phyloP scores from a whole-genome alignment of 306 rosid genomes.

The Malus fusca region DNA sequence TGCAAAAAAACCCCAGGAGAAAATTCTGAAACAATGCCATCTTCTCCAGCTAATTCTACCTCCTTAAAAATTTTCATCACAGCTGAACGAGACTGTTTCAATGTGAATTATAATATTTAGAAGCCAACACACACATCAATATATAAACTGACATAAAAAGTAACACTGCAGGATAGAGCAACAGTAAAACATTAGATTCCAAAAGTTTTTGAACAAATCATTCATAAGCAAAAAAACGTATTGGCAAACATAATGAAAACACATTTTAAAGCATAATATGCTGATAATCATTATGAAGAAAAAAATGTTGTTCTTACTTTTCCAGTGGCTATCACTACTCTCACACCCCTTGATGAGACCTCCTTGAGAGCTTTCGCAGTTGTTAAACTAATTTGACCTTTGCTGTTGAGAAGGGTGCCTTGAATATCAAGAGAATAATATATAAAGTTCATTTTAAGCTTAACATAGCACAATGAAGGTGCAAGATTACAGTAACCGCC shows the following conservation, averaged over 20 bases:
- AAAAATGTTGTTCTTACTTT: constrained; percentile 50
- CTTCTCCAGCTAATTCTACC: constrained; percentile 77
- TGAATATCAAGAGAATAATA: constrained; percentile 5
- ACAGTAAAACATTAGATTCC: not conserved
- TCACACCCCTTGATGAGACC: constrained; percentile 76
- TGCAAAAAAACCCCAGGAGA: constrained; percentile 91
- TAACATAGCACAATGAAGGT: constrained; percentile 4
- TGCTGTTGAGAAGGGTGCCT: constrained; percentile 91
- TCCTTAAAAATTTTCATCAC: constrained; percentile 55
- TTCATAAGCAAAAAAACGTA: not conserved
- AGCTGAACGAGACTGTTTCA: constrained; percentile 81
- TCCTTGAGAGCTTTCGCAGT: constrained; percentile 72
- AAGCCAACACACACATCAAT: not conserved
- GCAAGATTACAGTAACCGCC: not conserved
- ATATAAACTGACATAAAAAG: constrained; percentile 2
- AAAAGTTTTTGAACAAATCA: not conserved
- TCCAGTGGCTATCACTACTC: constrained; percentile 94
- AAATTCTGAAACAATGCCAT: constrained; percentile 74
- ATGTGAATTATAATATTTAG: constrained; percentile 13
- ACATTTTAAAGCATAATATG: not conserved
- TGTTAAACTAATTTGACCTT: constrained; percentile 56
- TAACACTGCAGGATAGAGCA: not conserved
- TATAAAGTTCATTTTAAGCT: constrained; percentile 10
- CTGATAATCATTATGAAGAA: not conserved
- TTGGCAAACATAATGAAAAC: not conserved